Percentiles rank a stretch among this genome's conserved stretches.
These are phyloP conservation scores for Wickerhamomyces canadensis DNA, from an alignment of 805 yeast genomes.

Conservation along the genomic window DNA sequence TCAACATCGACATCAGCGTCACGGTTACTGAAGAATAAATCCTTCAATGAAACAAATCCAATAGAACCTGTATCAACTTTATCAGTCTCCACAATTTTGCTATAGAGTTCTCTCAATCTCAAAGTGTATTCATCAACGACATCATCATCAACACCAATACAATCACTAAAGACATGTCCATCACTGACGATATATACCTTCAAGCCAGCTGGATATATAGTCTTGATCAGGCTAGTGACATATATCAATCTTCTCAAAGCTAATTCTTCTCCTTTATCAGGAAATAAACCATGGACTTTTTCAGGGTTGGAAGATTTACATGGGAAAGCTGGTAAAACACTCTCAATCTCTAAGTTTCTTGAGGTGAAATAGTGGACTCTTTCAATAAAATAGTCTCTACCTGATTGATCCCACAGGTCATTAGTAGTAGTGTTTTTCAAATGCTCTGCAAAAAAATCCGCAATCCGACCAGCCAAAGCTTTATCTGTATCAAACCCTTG, in stretches of 20 bases:
- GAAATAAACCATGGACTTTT: conserved; percentile 43
- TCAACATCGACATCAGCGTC: conserved; percentile 25
- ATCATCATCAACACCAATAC: conserved; percentile 55
- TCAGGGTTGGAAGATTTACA: conserved; percentile 54
- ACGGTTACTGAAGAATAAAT: conserved; percentile 26
- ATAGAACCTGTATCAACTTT: conserved; percentile 25
- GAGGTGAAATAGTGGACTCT: conserved; percentile 44
- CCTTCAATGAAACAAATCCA: conserved; percentile 38
- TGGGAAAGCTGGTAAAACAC: conserved; percentile 60
- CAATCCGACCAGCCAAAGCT: conserved; percentile 25
- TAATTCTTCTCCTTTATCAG: conserved; percentile 50
- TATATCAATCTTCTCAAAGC: conserved; percentile 35
- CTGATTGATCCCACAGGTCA: conserved; percentile 47
- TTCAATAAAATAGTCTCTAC: conserved; percentile 36
- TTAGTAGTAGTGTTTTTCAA: conserved; percentile 41
- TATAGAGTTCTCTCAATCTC: conserved; percentile 38
- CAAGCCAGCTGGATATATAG: conserved; percentile 50
- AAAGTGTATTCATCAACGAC: conserved; percentile 44
- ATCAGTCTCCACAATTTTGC: conserved; percentile 25
- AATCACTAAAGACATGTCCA: conserved; percentile 62
- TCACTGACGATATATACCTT: conserved; percentile 54
- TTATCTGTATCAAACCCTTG: conserved; percentile 6
- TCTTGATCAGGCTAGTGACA: conserved; percentile 25
- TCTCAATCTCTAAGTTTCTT: conserved; percentile 42
- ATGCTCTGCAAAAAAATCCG: conserved; percentile 39